These are phyloP conservation scores for Naganishia onofrii DNA, from an alignment of 768 basidiomycete species.

Conservation along the genomic window DNA sequence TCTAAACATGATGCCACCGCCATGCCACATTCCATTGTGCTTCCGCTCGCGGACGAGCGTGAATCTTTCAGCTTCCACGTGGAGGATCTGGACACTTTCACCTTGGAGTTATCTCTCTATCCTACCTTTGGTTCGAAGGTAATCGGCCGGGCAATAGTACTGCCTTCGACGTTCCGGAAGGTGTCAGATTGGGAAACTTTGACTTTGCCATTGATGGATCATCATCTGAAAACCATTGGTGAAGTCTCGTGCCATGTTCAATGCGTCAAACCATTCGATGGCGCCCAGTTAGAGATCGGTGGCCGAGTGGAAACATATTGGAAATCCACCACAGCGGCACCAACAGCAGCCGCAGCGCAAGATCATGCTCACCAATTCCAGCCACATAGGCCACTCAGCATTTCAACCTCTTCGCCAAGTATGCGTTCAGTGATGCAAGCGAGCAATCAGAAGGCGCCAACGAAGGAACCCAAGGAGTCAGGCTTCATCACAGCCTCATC, in stretches of 20 bases:
- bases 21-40: conserved; percentile 82
- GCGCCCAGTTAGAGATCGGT: conserved; percentile 87
- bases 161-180: conserved; percentile 68
- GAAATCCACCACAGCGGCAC: conserved; percentile 71
- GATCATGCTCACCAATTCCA: conserved; percentile 53
- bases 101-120: conserved; percentile 88
- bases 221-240: conserved; percentile 87
- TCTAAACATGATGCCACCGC: conserved; percentile 77
- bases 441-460: conserved; percentile 20
- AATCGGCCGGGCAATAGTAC: conserved; percentile 84
- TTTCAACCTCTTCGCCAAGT: conserved; percentile 48
- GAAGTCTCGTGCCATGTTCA: conserved; percentile 88
- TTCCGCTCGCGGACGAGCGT: conserved; percentile 71
- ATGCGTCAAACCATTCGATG: conserved; percentile 82
- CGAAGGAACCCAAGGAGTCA: conserved; percentile 38
- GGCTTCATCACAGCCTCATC: conserved; percentile 75
- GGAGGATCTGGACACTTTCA: conserved; percentile 66
- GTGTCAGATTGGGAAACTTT: conserved; percentile 53
- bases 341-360: conserved; percentile 36
- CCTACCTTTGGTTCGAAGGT: conserved; percentile 97
- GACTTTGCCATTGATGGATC: conserved; percentile 76
- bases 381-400: conserved; percentile 50
- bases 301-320: conserved; percentile 97
- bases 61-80: conserved; percentile 82
- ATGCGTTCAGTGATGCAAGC: conserved; percentile 36